phyloP scores from a whole-genome alignment of 2,329 filamentous ascomycete genomes.

The Pezizomycotina sp. region DNA sequence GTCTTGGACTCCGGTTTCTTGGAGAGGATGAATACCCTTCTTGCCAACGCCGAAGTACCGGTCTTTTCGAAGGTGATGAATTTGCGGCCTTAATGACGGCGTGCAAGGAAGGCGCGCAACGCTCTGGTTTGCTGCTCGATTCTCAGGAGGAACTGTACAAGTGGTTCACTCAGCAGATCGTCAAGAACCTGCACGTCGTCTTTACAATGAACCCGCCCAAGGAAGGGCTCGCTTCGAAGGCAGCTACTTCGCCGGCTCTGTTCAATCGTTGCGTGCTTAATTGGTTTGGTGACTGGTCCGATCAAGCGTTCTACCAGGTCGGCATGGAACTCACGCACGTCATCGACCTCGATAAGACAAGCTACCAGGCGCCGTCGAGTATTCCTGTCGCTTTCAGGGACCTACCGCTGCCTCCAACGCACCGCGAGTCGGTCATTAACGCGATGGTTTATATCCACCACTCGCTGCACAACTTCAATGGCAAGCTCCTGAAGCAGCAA shows the following conservation, averaged over 20 bases:
- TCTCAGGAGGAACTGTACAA: conserved; percentile 99
- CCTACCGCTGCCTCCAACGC: conserved; percentile 66
- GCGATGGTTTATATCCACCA: conserved; percentile 99
- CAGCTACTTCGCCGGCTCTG: conserved; percentile 87
- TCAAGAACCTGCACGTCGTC: conserved; percentile 96
- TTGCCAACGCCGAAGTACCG: conserved; percentile 97
- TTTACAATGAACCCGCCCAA: conserved; percentile 99
- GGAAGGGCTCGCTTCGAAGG: conserved; percentile 85
- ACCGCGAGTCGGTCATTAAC: conserved; percentile 86
- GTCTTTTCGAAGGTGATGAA: conserved; percentile 97
- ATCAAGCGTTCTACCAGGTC: conserved; percentile 96
- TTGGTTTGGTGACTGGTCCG: conserved; percentile 99
- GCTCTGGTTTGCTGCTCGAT: conserved; percentile 84
- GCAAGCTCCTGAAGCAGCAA: conserved; percentile 76
- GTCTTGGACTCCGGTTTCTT: conserved; percentile 97
- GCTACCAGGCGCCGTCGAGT: conserved; percentile 72
- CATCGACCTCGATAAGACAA: conserved; percentile 81
- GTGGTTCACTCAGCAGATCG: conserved; percentile 98
- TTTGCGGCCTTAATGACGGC: conserved; percentile 97
- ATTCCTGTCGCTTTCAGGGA: conserved; percentile 86
- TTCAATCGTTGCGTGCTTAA: conserved; percentile 99
- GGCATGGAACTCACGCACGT: conserved; percentile 87
- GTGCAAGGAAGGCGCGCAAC: conserved; percentile 94
- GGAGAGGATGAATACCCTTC: conserved; percentile 95
- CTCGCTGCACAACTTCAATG: conserved; percentile 79